Base-by-base conservation (phyloP, 2,329 filamentous ascomycete species). In the Pezicula neosporulosa region DNA sequence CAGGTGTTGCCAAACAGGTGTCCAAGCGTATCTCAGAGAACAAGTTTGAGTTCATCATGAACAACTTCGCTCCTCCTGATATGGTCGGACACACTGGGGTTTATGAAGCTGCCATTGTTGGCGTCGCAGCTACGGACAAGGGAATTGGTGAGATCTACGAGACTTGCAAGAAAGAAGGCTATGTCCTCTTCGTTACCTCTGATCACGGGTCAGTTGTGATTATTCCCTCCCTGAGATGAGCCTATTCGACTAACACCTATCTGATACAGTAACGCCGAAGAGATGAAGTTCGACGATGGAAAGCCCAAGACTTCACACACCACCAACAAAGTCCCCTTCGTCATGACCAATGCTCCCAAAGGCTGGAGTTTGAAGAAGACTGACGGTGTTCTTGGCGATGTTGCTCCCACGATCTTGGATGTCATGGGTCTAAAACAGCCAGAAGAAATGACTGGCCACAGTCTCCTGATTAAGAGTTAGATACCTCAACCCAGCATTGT, bases 81-180 rank as follows among this genome's bases (percentile, higher is more conserved):
- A 99, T 99, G 94, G 94, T 99, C 59, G 94, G 94, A 62, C 94
- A 99, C 77, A 99, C 94, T 10, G 94, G 94, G 68, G 91, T 96
- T 54, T 97, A 97, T 74, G 87, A 97, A 64, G 93, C 94, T 28
- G 94, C 94, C 51, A 86, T 99, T 56, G 68, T 94, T 66, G 94
- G 86, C 63, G 87, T 87, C 62, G 79, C 85, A 60, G 86, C 93
- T 60, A 99, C 94, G 12, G 94, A 99, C 72, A 89, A 88, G 77
- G 93, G 89, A 49, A 99, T 99, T 64, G 91, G 90, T 64, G 83
- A 86, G 70, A 92, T 99, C 63, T 91, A 90, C 66, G 92, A 97
- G 66, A 86, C 85, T 47, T 97, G 93, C 82, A 95, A 95, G 81
- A 86, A 94, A 78, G 81, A 93, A 68, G 87, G 86, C 57, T 99